Base-by-base conservation (phyloP, 2,329 filamentous ascomycete genomes). In the Bipolaris cookei region DNA sequence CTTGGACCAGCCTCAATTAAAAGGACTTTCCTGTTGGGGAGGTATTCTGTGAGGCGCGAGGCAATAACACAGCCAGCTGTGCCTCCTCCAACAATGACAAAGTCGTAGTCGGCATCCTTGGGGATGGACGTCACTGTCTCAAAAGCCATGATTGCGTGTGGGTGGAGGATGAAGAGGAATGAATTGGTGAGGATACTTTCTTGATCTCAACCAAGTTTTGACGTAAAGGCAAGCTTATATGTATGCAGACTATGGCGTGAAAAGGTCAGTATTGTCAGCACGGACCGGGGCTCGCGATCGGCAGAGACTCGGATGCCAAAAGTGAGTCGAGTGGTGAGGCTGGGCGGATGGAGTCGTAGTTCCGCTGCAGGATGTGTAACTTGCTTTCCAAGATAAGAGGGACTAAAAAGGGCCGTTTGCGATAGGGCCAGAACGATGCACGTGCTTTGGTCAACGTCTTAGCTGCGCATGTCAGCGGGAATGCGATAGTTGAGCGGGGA, bases 1-100 rank as follows among this genome's bases (percentile, higher is more conserved):
- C 90, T 94, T 53, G 92, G 92, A 43, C 92, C 92, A 64, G 88
- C 92, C 81, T 97, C 92, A 76, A 97, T 90, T 70, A 96, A 77
- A 56, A 97, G 86, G 55, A 94, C 85, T 65, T 85, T 88, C 80
- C 91, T 92, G 77, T 91, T 83, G 47, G 92, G 92, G 41, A 96
- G 83, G 76, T 96, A 95, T 77, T 92, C 86, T 30, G 91, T 88
- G 60, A 96, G 84, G 49, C 91, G 87, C 51, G 89, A 88, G 53
- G 90, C 91, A 68, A 95, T 85, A 59, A 95, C 91, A 80, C 91
- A 95, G 77, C 91, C 91, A 45, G 91, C 91, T 47, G 91, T 95
- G 72, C 91, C 91, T 62, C 91, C 91, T 63, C 91, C 91, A 48
- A 95, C 89, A 67, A 95, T 86, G 76, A 95, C 84, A 81, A 93